Percentiles rank a stretch among this genome's conserved stretches.
These are phyloP conservation scores for Fusarium keratoplasticum DNA, from an alignment of 2,329 filamentous ascomycete species.

Conservation along the genomic window DNA sequence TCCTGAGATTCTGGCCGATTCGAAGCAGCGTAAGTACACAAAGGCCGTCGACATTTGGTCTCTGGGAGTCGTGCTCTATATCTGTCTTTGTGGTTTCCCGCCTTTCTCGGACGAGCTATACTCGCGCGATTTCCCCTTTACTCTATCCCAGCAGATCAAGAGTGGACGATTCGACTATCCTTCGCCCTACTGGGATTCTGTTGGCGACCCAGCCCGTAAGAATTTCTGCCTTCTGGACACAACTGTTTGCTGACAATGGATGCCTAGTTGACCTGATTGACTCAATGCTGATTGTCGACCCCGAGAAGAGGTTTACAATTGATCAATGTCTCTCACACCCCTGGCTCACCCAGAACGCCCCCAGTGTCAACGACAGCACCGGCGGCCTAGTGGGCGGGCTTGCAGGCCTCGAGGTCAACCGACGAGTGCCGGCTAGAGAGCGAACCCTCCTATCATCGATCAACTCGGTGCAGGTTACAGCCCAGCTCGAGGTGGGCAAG, in stretches of 20 bases:
- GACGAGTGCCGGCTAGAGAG: conserved; percentile 82
- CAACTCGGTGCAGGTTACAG: conserved; percentile 74
- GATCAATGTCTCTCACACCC: conserved; percentile 93
- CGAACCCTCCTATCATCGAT: conserved; percentile 86
- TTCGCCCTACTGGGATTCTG: conserved; percentile 84
- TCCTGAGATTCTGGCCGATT: conserved; percentile 90
- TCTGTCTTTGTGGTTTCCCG: conserved; percentile 95
- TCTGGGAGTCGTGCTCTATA: conserved; percentile 96
- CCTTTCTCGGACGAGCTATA: conserved; percentile 96
- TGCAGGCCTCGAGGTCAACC: conserved; percentile 83
- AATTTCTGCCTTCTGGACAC: background rate
- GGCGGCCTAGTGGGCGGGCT: conserved; percentile 92
- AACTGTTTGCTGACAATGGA: conserved; percentile 10
- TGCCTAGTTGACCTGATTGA: conserved; percentile 85
- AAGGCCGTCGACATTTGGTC: conserved; percentile 98
- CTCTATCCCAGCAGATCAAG: conserved; percentile 91
- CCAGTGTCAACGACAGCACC: conserved; percentile 83
- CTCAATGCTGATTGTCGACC: conserved; percentile 90
- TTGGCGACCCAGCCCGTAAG: conserved; percentile 76
- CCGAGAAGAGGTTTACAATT: conserved; percentile 84
- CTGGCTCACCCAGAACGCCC: conserved; percentile 77
- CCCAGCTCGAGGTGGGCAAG: conserved; percentile 65
- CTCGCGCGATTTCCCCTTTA: conserved; percentile 84
- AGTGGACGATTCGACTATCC: conserved; percentile 92
- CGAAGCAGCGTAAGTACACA: conserved; percentile 86